phyloP scores from a whole-genome alignment of 164 flowering plant species.

The Vitis vinifera region ASM3070453v1 NC_081818.1:5517001-5517500 shows the following conservation, averaged over 20 bases:
- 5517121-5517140: not conserved
- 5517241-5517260: conserved; percentile 9
- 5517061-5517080: too few relatives aligned
- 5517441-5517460: too few relatives aligned
- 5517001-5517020: too few relatives aligned
- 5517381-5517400: conserved; percentile 11
- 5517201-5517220: conserved; percentile 7
- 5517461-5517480: too few relatives aligned
- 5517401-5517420: not conserved
- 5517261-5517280: not conserved
- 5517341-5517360: conserved; percentile 4
- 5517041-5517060: too few relatives aligned
- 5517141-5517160: not conserved
- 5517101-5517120: too few relatives aligned
- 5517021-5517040: too few relatives aligned
- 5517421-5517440: too few relatives aligned
- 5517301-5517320: conserved; percentile 11
- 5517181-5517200: not conserved
- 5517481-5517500: too few relatives aligned
- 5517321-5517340: conserved; percentile 8
- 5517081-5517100: too few relatives aligned
- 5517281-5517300: conserved; percentile 8
- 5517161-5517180: too few relatives aligned
- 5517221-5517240: conserved; percentile 16
- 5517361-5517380: conserved; percentile 16